phyloP scores from a whole-genome alignment of 106 monocot species.

The Agapanthus africanus region DNA sequence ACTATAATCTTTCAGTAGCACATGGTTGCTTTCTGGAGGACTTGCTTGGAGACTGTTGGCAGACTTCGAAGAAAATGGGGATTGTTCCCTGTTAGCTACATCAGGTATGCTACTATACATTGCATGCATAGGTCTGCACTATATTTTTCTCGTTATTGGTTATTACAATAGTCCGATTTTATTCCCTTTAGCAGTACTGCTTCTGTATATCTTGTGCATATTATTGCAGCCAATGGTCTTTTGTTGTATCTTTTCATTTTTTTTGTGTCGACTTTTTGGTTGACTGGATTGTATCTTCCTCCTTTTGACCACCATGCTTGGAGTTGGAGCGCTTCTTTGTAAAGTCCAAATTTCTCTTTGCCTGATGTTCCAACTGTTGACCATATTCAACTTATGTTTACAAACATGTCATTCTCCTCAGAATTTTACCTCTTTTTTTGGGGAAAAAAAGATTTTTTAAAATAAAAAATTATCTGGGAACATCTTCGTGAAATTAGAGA shows the following conservation, averaged over 20 bases:
- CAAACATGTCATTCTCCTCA: background rate
- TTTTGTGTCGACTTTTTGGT: background rate
- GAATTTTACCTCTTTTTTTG: background rate
- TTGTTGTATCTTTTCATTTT: background rate
- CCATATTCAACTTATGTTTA: background rate
- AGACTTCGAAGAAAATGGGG: slow-evolving; percentile 32
- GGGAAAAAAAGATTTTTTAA: too few species aligned
- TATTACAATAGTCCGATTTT: background rate
- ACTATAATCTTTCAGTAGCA: slow-evolving; percentile 25
- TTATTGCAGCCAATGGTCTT: background rate
- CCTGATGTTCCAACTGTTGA: background rate
- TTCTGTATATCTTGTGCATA: background rate
- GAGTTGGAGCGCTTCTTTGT: too few species aligned
- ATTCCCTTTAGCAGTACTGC: background rate
- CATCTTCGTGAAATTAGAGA: background rate
- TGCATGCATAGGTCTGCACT: background rate
- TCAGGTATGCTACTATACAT: slow-evolving; percentile 44
- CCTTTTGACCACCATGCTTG: background rate
- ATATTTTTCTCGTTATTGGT: background rate
- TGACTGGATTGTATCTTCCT: background rate
- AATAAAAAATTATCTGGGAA: too few species aligned
- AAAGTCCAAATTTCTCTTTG: background rate
- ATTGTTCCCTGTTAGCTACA: slow-evolving; percentile 36
- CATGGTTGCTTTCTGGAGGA: slow-evolving; percentile 63
- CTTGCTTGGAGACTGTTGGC: slow-evolving; percentile 58